Evolutionary conservation across 352 stramenopile species (phyloP), one percentile per base, ranked within the genome.

Genomic region (Thraustochytrium sp.): DNA sequence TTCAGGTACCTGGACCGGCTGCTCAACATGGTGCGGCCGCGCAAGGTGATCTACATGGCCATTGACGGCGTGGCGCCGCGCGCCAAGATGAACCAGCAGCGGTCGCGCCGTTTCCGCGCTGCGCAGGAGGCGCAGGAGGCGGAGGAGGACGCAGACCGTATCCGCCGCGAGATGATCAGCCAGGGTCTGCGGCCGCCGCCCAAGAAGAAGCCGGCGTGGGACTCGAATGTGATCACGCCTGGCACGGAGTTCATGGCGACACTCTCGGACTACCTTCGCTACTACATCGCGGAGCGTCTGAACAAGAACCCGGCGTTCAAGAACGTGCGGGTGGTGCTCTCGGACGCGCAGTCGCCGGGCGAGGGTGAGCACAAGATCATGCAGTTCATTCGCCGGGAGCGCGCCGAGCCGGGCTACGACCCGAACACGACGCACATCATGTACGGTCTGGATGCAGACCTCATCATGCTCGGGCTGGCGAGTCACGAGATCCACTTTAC

Each of bases 281-380:
- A 83, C 64, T 92, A 91, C 82, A 87, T 92, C n/a, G 21, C 37
- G 59, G 34, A 89, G 42, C 82, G 85, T 21, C 82, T 97, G n/a
- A 97, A 97, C 85, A 93, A 93, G 82, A 92, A 96, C 83, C 90
- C 92, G 5, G 75, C 88, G 11, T 99, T 96, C 96, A 93, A 97
- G 86, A 92, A 92, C 42, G 91, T 99, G 54, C 97, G 97, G 84
- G 92, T 99, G 1, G 94, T 99, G 48, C 94, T 99, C 53, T 98
- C 93, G 48, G 97, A 99, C 85, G 95, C 96, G 1, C 94, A 91
- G 56, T 91, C 98, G 54, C 96, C 97, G 0, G 97, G 97, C n/a
- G 97, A 99, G 89, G 97, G 97, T 40, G 97, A 99, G 87, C 97
- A 99, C 89, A 99, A 99, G 87, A 95, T 99, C 55, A 99, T 99